Evolutionary conservation across 441 rosid species (phyloP).

Genomic region (Rhodomyrtus psidioides): DNA sequence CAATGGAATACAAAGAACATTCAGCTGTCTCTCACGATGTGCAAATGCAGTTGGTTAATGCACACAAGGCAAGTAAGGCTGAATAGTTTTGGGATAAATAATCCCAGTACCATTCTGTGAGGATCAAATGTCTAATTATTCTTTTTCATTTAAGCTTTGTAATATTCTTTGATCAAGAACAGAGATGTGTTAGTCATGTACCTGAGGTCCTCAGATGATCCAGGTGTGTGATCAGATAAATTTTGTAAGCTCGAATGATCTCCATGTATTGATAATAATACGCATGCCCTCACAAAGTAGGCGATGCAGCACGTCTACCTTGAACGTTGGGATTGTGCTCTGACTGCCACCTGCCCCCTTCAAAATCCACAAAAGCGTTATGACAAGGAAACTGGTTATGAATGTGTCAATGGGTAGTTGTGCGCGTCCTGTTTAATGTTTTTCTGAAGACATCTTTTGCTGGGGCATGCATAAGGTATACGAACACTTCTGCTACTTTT

Average conservation of each 20-base stretch:
- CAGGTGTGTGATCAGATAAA: not conserved
- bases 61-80: slow-evolving; percentile 53
- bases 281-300: not conserved
- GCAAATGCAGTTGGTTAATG: slow-evolving; percentile 72
- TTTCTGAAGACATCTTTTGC: not conserved
- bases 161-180: not conserved
- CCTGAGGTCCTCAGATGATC: not conserved
- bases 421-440: not conserved
- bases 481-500: not conserved
- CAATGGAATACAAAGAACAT: slow-evolving; percentile 99
- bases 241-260: not conserved
- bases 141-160: not conserved
- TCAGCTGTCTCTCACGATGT: slow-evolving; percentile 79
- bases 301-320: not conserved
- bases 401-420: not conserved
- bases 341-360: not conserved
- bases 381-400: not conserved
- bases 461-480: not conserved
- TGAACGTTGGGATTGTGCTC: not conserved
- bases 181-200: not conserved
- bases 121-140: not conserved
- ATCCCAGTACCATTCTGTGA: not conserved
- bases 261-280: not conserved
- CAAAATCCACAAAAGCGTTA: no score
- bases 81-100: slow-evolving; percentile 19